Percentiles rank a stretch among this genome's conserved stretches.
These are phyloP conservation scores for Lophium mytilinum DNA, from an alignment of 495 filamentous ascomycete species.

Conservation along the genomic window DNA sequence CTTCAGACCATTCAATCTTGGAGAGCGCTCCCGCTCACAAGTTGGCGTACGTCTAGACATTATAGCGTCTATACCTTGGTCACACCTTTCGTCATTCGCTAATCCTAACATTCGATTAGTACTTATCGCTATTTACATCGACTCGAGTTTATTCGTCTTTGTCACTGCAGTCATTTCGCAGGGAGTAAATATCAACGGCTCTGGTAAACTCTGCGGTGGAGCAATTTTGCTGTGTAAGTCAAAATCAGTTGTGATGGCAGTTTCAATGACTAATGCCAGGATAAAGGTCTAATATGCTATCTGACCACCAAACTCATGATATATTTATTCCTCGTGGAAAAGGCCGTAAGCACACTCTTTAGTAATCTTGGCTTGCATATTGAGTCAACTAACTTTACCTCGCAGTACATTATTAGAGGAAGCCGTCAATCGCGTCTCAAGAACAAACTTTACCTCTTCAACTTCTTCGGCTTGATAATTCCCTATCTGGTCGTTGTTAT, in stretches of 20 bases:
- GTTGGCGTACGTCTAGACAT: slow-evolving; percentile 38
- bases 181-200: slow-evolving; percentile 41
- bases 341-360: slow-evolving; percentile 36
- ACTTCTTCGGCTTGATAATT: slow-evolving; percentile 48
- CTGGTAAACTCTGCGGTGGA: slow-evolving; percentile 36
- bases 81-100: neutral
- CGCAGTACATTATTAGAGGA: slow-evolving; percentile 42
- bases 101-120: slow-evolving; percentile 28
- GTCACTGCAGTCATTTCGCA: slow-evolving; percentile 43
- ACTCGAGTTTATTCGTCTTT: slow-evolving; percentile 45
- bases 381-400: neutral
- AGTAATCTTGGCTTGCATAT: neutral
- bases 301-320: slow-evolving; percentile 48
- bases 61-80: neutral
- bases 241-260: neutral
- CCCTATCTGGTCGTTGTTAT: slow-evolving; percentile 40
- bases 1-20: slow-evolving; percentile 34
- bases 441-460: slow-evolving; percentile 45
- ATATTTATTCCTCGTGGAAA: slow-evolving; percentile 47
- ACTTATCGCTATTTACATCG: slow-evolving; percentile 43
- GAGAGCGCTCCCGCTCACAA: slow-evolving; percentile 39
- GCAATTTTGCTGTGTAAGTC: slow-evolving; percentile 43
- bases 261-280: slow-evolving; percentile 2
- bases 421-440: slow-evolving; percentile 36
- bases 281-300: slow-evolving; percentile 35